Evolutionary conservation across 345 rosid species (phyloP).

Genomic region (Euphorbia lathyris): DNA sequence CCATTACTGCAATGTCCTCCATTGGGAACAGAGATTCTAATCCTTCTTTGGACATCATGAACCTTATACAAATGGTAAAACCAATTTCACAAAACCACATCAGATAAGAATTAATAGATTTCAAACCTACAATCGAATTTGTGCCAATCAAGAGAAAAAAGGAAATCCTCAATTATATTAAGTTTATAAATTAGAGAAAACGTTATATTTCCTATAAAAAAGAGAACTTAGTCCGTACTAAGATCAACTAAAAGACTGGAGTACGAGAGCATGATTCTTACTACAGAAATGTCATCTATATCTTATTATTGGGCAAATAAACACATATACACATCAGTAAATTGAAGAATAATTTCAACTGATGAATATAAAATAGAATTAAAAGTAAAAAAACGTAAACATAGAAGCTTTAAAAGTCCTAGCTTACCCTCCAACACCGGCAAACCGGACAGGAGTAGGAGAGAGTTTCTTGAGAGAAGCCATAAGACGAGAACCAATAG

Average conservation of each 20-base stretch:
- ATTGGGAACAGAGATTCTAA: slow-evolving; percentile 67
- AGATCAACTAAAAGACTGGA: background rate
- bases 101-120: background rate
- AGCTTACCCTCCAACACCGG: slow-evolving; percentile 92
- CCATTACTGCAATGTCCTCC: slow-evolving; percentile 95
- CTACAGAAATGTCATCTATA: background rate
- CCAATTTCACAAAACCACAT: background rate
- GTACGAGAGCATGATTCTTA: background rate
- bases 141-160: background rate
- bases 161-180: background rate
- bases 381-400: background rate
- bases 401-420: background rate
- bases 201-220: background rate
- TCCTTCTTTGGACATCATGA: slow-evolving; percentile 73
- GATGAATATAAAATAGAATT: background rate
- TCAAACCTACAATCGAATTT: background rate
- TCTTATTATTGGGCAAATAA: background rate
- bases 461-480: slow-evolving; percentile 61
- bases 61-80: slow-evolving; percentile 32
- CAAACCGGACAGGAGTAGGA: slow-evolving; percentile 63
- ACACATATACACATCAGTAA: background rate
- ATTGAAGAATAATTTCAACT: background rate
- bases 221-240: background rate
- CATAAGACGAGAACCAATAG: slow-evolving; percentile 87
- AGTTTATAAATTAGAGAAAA: background rate